phyloP scores from a whole-genome alignment of 371 early-diverging fungal genomes.

The Mortierella sp. region DNA sequence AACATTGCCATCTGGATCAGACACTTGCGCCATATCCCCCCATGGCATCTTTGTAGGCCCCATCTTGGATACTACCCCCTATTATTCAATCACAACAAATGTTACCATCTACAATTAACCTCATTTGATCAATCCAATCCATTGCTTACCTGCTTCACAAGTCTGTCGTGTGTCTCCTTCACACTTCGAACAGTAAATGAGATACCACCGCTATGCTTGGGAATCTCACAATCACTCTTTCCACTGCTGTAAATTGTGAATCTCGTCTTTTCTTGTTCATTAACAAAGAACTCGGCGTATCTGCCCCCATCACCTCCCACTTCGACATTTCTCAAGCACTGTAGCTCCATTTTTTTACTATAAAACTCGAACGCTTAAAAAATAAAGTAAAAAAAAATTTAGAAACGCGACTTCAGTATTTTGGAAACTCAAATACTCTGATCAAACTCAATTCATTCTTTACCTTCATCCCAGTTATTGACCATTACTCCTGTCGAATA shows the following conservation, averaged over 20 bases:
- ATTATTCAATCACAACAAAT: neutral
- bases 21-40: conserved; percentile 36
- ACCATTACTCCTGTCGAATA: conserved; percentile 36
- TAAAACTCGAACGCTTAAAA: conserved; percentile 42
- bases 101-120: neutral
- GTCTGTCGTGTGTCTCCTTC: conserved; percentile 27
- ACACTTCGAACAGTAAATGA: conserved; percentile 26
- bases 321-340: conserved; percentile 20
- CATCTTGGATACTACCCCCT: conserved; percentile 47
- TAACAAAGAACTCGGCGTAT: conserved; percentile 32
- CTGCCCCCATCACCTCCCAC: conserved; percentile 11
- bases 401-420: neutral
- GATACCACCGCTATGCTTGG: conserved; percentile 12
- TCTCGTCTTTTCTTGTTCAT: conserved; percentile 26
- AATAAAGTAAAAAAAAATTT: neutral
- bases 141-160: conserved; percentile 40
- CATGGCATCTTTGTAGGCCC: conserved; percentile 33
- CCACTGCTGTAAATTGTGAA: conserved; percentile 36
- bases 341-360: conserved; percentile 26
- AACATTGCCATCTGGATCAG: conserved; percentile 46
- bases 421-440: neutral
- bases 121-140: neutral
- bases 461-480: conserved; percentile 35
- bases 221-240: neutral
- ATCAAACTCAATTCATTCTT: neutral